Conservation (phyloP, 805 yeast species). For the Candida boidinii region DNA sequence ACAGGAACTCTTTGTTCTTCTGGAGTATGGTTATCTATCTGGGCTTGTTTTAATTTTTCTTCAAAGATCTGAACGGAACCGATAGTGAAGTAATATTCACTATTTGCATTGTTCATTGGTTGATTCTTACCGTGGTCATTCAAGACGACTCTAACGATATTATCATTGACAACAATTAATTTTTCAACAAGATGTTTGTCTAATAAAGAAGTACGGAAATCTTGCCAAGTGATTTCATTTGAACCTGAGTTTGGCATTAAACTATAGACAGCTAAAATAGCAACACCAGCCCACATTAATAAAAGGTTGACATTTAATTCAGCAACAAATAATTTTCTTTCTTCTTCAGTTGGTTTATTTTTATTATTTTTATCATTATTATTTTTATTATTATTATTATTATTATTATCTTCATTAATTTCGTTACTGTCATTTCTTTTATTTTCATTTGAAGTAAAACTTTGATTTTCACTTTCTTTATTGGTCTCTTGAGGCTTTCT, state of each 20-base stretch:
- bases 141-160: constrained; percentile 62
- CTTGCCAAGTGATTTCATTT: constrained; percentile 44
- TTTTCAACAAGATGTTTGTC: constrained; percentile 72
- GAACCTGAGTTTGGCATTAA: constrained; percentile 14
- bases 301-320: constrained; percentile 6
- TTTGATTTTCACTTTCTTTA: neutral
- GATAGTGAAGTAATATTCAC: constrained; percentile 55
- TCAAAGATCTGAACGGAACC: constrained; percentile 85
- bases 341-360: neutral
- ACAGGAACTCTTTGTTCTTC: constrained; percentile 71
- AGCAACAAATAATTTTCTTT: neutral
- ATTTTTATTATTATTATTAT: neutral
- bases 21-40: constrained; percentile 61
- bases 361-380: neutral
- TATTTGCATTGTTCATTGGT: constrained; percentile 18
- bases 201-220: constrained; percentile 71
- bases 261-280: constrained; percentile 10
- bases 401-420: neutral
- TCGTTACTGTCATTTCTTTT: neutral
- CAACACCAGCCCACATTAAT: constrained; percentile 14
- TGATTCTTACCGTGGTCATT: constrained; percentile 30
- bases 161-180: constrained; percentile 65
- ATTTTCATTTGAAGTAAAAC: neutral
- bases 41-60: constrained; percentile 67
- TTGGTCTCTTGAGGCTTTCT: neutral